phyloP scores from a whole-genome alignment of 2,329 filamentous ascomycete genomes.

The Sclerotinia subarctica region DNA sequence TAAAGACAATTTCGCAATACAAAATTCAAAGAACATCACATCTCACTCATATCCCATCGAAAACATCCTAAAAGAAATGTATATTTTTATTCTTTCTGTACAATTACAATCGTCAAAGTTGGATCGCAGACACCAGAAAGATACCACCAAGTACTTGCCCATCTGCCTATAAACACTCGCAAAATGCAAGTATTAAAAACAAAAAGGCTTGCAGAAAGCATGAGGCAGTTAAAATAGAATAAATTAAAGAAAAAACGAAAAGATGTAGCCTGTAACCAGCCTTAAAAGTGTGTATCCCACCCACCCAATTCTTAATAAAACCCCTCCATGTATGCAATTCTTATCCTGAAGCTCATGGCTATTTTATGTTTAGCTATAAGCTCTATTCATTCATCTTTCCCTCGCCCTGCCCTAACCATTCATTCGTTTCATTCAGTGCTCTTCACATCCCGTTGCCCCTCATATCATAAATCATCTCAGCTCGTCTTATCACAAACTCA shows the following conservation, averaged over 20 bases:
- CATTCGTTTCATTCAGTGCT: not conserved
- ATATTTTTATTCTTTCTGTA: slow-evolving; percentile 4
- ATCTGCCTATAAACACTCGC: not conserved
- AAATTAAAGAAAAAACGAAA: slow-evolving; percentile 6
- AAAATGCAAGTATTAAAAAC: slow-evolving; percentile 11
- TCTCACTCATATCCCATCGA: not conserved
- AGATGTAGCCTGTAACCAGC: slow-evolving; percentile 9
- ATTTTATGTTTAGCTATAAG: slow-evolving; percentile 16
- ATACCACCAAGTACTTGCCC: not conserved
- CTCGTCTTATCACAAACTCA: not conserved
- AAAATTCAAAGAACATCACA: not conserved
- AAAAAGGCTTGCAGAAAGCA: slow-evolving; percentile 15
- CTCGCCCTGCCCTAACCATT: slow-evolving; percentile 1
- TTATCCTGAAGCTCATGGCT: slow-evolving; percentile 18
- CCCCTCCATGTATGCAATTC: slow-evolving; percentile 13
- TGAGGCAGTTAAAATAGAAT: not conserved
- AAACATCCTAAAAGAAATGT: not conserved
- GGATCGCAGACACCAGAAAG: not conserved
- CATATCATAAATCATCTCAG: slow-evolving; percentile 21
- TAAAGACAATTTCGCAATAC: not conserved
- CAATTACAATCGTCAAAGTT: not conserved
- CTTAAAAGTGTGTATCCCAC: slow-evolving; percentile 9
- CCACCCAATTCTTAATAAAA: not conserved
- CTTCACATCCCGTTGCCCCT: slow-evolving; percentile 8
- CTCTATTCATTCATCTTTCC: slow-evolving; percentile 3